Conservation (phyloP, 306 rosid species). For the Inga oerstediana region DNA sequence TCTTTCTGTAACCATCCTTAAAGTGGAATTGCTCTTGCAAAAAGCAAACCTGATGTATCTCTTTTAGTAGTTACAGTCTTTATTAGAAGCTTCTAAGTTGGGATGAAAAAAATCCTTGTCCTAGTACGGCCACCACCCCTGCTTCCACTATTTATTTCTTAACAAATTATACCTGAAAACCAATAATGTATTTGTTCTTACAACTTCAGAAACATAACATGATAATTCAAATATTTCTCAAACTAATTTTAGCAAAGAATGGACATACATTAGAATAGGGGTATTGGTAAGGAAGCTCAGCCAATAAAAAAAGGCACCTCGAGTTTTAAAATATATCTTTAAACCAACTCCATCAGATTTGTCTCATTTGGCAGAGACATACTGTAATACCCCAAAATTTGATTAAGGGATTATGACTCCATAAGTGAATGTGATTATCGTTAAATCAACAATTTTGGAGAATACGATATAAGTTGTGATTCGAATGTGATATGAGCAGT, state of each 20-base stretch:
- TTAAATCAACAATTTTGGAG: no score
- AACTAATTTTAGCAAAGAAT: background rate
- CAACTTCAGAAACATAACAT: no score
- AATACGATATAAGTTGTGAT: no score
- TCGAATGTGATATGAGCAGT: no score
- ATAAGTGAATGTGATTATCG: no score
- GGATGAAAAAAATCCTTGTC: slow-evolving; percentile 70
- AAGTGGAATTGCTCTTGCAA: slow-evolving; percentile 76
- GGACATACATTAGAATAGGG: slow-evolving; percentile 66
- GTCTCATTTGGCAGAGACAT: no score
- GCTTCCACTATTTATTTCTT: no score
- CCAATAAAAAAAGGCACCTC: slow-evolving; percentile 79
- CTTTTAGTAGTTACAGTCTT: slow-evolving; percentile 44
- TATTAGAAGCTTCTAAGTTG: slow-evolving; percentile 37
- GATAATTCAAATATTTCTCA: no score
- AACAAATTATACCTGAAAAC: no score
- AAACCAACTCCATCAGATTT: slow-evolving; percentile 49
- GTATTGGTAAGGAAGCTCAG: slow-evolving; percentile 71
- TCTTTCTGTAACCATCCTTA: slow-evolving; percentile 60
- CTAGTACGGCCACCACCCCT: slow-evolving; percentile 75
- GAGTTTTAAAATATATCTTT: slow-evolving; percentile 72
- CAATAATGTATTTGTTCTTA: no score
- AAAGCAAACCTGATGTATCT: slow-evolving; percentile 85
- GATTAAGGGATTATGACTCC: no score
- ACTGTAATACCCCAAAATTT: no score